Percentiles rank a stretch among this genome's conserved stretches.
phyloP scores from a whole-genome alignment of 441 rosid genomes.

The Dalechampia spathulata region DNA sequence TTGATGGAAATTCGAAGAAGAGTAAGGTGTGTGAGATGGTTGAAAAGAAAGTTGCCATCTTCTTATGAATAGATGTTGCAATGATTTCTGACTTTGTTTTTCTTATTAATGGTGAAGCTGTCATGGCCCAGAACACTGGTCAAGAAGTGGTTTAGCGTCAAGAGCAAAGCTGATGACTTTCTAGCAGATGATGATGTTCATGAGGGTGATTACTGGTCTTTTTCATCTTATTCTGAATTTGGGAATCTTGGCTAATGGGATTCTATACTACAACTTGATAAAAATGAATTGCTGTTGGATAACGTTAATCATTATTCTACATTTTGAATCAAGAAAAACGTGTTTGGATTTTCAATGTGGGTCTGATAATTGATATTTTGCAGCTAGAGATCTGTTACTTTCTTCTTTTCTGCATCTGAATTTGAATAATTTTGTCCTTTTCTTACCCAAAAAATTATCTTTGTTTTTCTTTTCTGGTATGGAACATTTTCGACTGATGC shows the following conservation, averaged over 20 bases:
- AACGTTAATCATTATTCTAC: slow-evolving; percentile 17
- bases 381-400: slow-evolving; percentile 39
- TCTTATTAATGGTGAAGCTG: slow-evolving; percentile 42
- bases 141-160: slow-evolving; percentile 91
- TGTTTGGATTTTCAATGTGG: slow-evolving; percentile 18
- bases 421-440: slow-evolving; percentile 15
- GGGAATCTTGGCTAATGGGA: slow-evolving; percentile 15
- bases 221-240: slow-evolving; percentile 8
- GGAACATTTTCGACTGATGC: slow-evolving; percentile 31
- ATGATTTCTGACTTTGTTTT: slow-evolving; percentile 17
- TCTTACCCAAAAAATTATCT: background rate
- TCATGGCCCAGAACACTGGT: slow-evolving; percentile 97
- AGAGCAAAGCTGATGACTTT: slow-evolving; percentile 81
- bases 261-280: slow-evolving; percentile 11
- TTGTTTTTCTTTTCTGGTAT: slow-evolving; percentile 26
- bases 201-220: slow-evolving; percentile 37
- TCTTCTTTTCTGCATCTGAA: slow-evolving; percentile 31
- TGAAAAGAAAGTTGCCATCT: background rate
- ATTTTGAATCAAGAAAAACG: no score
- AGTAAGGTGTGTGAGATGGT: slow-evolving; percentile 55
- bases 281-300: slow-evolving; percentile 14
- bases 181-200: slow-evolving; percentile 55
- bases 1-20: slow-evolving; percentile 69
- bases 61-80: slow-evolving; percentile 11
- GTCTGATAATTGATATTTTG: slow-evolving; percentile 15